Evolutionary conservation across 129 eudicot species (phyloP).

Genomic region (Escallonia herrerae): DNA sequence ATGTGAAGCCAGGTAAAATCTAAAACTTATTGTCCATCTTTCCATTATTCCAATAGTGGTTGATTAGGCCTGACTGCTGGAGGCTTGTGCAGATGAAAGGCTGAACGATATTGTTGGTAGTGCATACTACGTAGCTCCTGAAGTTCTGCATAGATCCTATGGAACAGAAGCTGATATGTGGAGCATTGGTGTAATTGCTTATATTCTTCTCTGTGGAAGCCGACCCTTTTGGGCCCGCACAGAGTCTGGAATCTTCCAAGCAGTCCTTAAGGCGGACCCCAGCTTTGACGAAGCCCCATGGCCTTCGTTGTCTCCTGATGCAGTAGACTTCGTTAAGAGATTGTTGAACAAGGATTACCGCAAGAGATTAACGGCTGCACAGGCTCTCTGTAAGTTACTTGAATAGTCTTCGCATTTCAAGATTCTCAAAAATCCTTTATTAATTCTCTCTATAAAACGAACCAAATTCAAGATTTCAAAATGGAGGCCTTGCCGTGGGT

Average conservation of each 20-base stretch:
- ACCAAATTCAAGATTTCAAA: no score
- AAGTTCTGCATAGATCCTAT: constrained; percentile 60
- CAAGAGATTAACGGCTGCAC: constrained; percentile 63
- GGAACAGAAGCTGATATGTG: constrained; percentile 57
- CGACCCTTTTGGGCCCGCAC: constrained; percentile 65
- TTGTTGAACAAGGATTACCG: constrained; percentile 55
- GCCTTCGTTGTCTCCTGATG: constrained; percentile 49
- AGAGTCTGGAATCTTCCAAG: constrained; percentile 55
- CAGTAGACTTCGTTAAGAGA: constrained; percentile 54
- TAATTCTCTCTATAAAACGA: no score
- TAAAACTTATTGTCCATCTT: background rate
- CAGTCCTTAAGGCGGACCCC: constrained; percentile 57
- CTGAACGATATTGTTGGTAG: constrained; percentile 62
- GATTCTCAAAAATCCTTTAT: no score
- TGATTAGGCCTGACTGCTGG: no score
- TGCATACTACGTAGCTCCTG: constrained; percentile 64
- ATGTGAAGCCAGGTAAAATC: constrained; percentile 91
- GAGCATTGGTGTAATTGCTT: constrained; percentile 60
- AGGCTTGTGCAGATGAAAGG: constrained; percentile 37
- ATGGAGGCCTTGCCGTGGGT: no score
- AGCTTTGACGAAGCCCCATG: constrained; percentile 53
- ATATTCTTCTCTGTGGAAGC: constrained; percentile 61
- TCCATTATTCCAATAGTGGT: no score
- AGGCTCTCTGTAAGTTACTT: constrained; percentile 50
- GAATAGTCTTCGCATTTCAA: background rate